Evolutionary conservation across 805 yeast species (phyloP).

Genomic region (Pichia insulana): DNA sequence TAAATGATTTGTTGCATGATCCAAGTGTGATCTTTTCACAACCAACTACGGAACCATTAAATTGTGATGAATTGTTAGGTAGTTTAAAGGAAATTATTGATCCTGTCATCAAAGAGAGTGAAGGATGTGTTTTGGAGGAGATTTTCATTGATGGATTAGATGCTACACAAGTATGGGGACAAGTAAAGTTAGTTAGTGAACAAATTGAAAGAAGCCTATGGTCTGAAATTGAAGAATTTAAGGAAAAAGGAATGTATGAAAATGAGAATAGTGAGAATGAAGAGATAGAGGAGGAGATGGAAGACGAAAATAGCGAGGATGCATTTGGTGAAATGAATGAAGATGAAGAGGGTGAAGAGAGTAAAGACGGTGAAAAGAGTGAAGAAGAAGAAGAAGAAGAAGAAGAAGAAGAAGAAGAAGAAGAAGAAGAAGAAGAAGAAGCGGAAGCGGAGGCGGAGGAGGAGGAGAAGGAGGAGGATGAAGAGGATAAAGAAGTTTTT

Average conservation of each 20-base stretch:
- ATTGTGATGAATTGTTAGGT: conserved; percentile 8
- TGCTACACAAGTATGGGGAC: conserved; percentile 90
- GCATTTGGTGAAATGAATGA: conserved; percentile 13
- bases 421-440: conserved; percentile 44
- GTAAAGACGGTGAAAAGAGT: conserved; percentile 18
- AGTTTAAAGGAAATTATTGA: conserved; percentile 12
- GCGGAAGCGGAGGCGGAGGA: conserved; percentile 40
- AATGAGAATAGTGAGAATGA: conserved; percentile 18
- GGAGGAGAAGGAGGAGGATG: conserved; percentile 14
- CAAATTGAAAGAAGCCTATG: conserved; percentile 58
- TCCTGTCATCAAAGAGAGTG: conserved; percentile 26
- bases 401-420: conserved; percentile 20
- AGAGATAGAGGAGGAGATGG: conserved; percentile 22
- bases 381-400: conserved; percentile 25
- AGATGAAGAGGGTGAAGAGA: conserved; percentile 22
- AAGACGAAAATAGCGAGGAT: conserved; percentile 25
- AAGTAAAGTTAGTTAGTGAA: conserved; percentile 76
- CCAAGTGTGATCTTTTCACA: conserved; percentile 8
- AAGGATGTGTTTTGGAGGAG: conserved; percentile 65
- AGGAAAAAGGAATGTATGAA: conserved; percentile 23
- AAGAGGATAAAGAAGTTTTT: conserved; percentile 12
- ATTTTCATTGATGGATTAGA: conserved; percentile 79
- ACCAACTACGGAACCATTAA: background rate
- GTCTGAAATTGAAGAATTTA: conserved; percentile 46
- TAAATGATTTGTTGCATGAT: conserved; percentile 7